A percentile compares a stretch with the other conserved stretches of the same genome.
phyloP scores from a whole-genome alignment of 2,329 filamentous ascomycete species.

The Coniochaeta sp. region DNA sequence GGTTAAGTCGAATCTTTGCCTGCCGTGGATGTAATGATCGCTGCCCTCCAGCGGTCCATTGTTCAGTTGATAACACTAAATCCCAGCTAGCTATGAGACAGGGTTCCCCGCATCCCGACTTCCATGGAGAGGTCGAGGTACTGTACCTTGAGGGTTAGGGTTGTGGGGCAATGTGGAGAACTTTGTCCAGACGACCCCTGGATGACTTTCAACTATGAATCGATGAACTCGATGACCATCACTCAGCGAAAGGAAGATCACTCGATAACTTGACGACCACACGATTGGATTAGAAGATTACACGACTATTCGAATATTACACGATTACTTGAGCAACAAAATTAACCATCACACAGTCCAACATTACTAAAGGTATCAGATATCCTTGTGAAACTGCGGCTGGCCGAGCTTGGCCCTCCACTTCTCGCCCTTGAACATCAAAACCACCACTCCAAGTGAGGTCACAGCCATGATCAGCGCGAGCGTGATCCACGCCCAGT shows the following conservation, averaged over 20 bases:
- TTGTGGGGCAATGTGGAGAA: neutral
- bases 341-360: no score
- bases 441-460: slow-evolving; percentile 4
- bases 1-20: neutral
- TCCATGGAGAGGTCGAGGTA: no score
- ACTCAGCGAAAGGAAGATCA: no score
- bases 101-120: neutral
- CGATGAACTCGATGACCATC: no score
- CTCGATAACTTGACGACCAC: no score
- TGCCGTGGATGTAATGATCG: no score
- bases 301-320: neutral
- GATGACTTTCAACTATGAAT: no score
- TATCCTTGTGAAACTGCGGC: slow-evolving; percentile 7
- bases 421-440: slow-evolving; percentile 7
- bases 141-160: neutral
- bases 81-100: neutral
- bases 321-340: no score
- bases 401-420: slow-evolving; percentile 5
- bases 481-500: slow-evolving; percentile 7
- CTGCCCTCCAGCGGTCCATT: no score
- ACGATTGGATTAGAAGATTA: no score
- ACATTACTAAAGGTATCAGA: no score
- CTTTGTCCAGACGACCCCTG: no score
- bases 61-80: neutral
- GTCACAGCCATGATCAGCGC: slow-evolving; percentile 4